Evolutionary conservation across 768 basidiomycete species (phyloP).

Genomic region (Rossbeevera mucosa): DNA sequence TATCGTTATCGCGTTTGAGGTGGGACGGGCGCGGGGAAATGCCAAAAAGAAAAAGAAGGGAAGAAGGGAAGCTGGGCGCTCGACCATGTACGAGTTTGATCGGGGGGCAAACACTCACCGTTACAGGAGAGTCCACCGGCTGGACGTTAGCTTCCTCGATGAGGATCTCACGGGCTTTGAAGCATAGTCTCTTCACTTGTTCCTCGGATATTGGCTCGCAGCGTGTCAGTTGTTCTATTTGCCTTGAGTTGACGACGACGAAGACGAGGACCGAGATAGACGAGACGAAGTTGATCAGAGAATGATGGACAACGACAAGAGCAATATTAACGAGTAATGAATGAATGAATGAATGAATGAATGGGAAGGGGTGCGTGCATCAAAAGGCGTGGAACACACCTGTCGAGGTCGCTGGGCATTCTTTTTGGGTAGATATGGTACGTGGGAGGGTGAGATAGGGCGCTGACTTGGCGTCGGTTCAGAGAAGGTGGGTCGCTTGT

Average conservation of each 20-base stretch:
- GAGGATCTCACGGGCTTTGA: constrained; percentile 93
- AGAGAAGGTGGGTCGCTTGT: constrained; percentile 17
- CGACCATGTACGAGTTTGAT: neutral
- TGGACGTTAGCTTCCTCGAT: constrained; percentile 99
- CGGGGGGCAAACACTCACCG: constrained; percentile 48
- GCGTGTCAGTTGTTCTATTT: constrained; percentile 89
- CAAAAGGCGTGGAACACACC: constrained; percentile 39
- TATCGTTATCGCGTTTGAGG: constrained; percentile 5
- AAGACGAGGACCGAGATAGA: constrained; percentile 9
- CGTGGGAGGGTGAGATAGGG: constrained; percentile 17
- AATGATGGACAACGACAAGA: constrained; percentile 17
- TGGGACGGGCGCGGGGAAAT: neutral
- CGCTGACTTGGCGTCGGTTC: constrained; percentile 24
- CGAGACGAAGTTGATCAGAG: constrained; percentile 20
- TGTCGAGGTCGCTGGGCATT: constrained; percentile 57
- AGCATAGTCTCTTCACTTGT: constrained; percentile 90
- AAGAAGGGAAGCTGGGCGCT: neutral
- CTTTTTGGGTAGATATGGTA: constrained; percentile 10
- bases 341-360: no score
- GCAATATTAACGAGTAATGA: constrained; percentile 4
- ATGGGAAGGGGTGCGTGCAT: constrained; percentile 20
- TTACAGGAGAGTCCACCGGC: constrained; percentile 92
- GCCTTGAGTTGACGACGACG: constrained; percentile 44
- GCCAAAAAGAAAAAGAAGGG: neutral
- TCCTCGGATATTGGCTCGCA: constrained; percentile 96